Base-by-base conservation (phyloP, 768 basidiomycete species). In the Trametes coccinea region DNA sequence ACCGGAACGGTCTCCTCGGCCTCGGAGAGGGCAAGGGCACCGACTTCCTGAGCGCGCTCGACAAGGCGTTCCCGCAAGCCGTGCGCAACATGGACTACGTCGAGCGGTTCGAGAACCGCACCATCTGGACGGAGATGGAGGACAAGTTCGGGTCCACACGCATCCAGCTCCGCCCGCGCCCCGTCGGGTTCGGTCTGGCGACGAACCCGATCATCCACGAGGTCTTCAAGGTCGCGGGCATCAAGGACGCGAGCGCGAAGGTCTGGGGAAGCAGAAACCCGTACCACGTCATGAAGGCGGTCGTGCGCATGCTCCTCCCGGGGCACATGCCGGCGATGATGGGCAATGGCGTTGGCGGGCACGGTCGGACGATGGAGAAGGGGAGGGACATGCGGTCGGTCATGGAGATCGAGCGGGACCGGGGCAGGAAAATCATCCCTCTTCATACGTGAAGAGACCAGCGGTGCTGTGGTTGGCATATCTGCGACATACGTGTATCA, bases 211-310 rank as follows among this genome's bases (percentile, higher is more conserved):
- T 87, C 69, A 76, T 99, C 55, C 95, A 99, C 74, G 85, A 88
- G 69, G 83, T 99, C 44, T 81, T 95, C 69, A 91, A 92, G 66
- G 94, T 95, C 0, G 95, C 95, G 0, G 97, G 96, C 10, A 91
- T 99, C 76, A 90, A 93, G 73, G 96, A 99, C 75, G 82, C 92
- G 45, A 94, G 92, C 66, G 96, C 92, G 33, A 98, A 97, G 76
- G 91, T 98, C 17, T 92, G 92, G 86, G 95, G 96, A 14, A 95
- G 92, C 70, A 80, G 91, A 65, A 98, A 96, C 75, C 85, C 82
- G 40, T 78, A 91, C 65, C 85, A 90, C 73, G 92, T 96, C 44
- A 85, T 95, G 78, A 96, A 97, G 77, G 86, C 89, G 29, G 80
- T 86, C 14, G 82, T 94, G 67, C 82, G 88, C 72, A 82, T 97